These are phyloP conservation scores for Parafenestella ontariensis DNA, from an alignment of 2,329 filamentous ascomycete genomes.

Conservation along the genomic window DNA sequence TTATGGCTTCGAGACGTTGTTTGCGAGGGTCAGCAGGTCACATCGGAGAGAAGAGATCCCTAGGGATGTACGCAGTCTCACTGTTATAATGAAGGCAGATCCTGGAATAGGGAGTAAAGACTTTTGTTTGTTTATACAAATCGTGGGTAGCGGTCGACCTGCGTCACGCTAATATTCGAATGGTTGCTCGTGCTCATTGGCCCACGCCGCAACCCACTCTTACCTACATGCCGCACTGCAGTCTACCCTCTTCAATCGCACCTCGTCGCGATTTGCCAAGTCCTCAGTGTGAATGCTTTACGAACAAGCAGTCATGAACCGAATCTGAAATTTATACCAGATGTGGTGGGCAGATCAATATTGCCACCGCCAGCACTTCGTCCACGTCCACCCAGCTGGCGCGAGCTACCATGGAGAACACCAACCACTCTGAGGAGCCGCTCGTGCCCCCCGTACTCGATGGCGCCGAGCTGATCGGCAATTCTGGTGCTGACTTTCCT, in stretches of 20 bases:
- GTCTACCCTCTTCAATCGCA: constrained; percentile 11
- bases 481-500: constrained; percentile 37
- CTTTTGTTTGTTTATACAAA: too few species aligned
- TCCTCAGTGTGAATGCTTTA: not conserved
- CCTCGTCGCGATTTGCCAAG: not conserved
- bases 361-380: constrained; percentile 19
- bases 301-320: constrained; percentile 19
- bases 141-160: not conserved
- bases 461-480: constrained; percentile 46
- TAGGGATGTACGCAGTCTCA: too few species aligned
- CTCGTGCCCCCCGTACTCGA: constrained; percentile 47
- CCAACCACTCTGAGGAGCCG: constrained; percentile 31
- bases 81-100: too few species aligned
- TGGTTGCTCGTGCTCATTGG: constrained; percentile 21
- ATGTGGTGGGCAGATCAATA: constrained; percentile 33
- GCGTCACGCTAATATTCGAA: constrained; percentile 10
- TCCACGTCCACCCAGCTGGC: constrained; percentile 16
- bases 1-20: not conserved
- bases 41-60: too few species aligned
- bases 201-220: constrained; percentile 15
- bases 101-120: too few species aligned
- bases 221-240: constrained; percentile 12
- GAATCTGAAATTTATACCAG: constrained; percentile 25
- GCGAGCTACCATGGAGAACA: constrained; percentile 35
- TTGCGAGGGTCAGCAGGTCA: not conserved